Evolutionary conservation across 23 red algal species (phyloP).

Genomic region (Gracilaria domingensis): DNA sequence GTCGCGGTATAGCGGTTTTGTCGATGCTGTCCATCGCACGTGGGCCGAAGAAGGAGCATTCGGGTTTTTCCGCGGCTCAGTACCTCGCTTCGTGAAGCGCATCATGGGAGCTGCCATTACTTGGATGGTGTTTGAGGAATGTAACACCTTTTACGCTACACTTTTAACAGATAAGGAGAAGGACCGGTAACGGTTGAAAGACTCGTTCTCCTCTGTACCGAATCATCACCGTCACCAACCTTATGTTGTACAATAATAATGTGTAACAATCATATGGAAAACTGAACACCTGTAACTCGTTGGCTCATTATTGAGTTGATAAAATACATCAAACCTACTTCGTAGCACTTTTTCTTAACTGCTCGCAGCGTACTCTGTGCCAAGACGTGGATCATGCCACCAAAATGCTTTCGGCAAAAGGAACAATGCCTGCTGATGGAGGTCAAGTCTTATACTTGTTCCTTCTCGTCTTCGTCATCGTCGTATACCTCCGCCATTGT

Average conservation of each 20-base stretch:
- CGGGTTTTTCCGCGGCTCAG: slow-evolving; percentile 92
- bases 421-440: neutral
- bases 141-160: slow-evolving; percentile 53
- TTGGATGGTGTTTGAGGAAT: slow-evolving; percentile 99
- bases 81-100: slow-evolving; percentile 93
- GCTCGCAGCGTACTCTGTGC: neutral
- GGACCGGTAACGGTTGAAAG: slow-evolving; percentile 12
- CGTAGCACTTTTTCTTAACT: neutral
- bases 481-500: slow-evolving; percentile 41
- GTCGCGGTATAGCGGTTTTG: slow-evolving; percentile 46
- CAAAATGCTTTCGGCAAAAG: neutral
- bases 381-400: neutral
- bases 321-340: slow-evolving; percentile 22
- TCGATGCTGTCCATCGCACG: slow-evolving; percentile 46
- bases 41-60: slow-evolving; percentile 87
- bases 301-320: neutral
- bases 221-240: neutral
- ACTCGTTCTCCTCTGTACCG: neutral
- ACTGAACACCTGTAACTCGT: slow-evolving; percentile 23
- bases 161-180: slow-evolving; percentile 9
- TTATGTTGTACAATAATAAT: slow-evolving; percentile 42
- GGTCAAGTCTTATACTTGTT: neutral
- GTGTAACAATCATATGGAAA: slow-evolving; percentile 12
- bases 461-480: slow-evolving; percentile 14
- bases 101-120: slow-evolving; percentile 95